Evolutionary conservation across 768 basidiomycete species (phyloP).

Genomic region (Gautieria morchelliformis): DNA sequence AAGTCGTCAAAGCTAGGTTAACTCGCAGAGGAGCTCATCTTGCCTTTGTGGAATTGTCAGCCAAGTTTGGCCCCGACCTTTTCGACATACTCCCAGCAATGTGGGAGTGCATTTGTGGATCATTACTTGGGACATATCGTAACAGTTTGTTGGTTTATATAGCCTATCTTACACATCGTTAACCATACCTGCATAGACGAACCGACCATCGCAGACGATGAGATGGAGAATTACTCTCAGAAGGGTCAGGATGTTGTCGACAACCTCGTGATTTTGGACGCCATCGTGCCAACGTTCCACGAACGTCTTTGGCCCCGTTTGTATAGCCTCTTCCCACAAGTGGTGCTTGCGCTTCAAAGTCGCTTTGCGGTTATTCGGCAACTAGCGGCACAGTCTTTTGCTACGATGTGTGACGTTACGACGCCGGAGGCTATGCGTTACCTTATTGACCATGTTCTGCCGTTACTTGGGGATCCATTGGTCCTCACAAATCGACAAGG

Average conservation of each 20-base stretch:
- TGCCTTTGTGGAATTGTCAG: slow-evolving; percentile 72
- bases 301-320: slow-evolving; percentile 61
- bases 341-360: slow-evolving; percentile 73
- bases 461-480: slow-evolving; percentile 71
- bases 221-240: slow-evolving; percentile 50
- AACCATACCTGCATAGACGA: slow-evolving; percentile 30
- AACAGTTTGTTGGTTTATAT: slow-evolving; percentile 37
- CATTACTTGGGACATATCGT: slow-evolving; percentile 57
- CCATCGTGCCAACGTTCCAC: slow-evolving; percentile 69
- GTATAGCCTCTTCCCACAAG: slow-evolving; percentile 60
- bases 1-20: slow-evolving; percentile 53
- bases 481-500: slow-evolving; percentile 76
- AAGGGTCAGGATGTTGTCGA: slow-evolving; percentile 88
- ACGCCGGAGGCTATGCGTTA: slow-evolving; percentile 78
- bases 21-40: slow-evolving; percentile 79
- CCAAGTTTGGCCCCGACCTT: slow-evolving; percentile 61
- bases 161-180: not conserved
- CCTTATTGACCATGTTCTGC: slow-evolving; percentile 79
- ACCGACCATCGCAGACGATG: slow-evolving; percentile 40
- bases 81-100: slow-evolving; percentile 82
- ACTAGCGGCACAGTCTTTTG: slow-evolving; percentile 77
- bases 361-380: slow-evolving; percentile 85
- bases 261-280: slow-evolving; percentile 81
- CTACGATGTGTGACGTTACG: slow-evolving; percentile 81
- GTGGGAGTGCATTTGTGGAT: slow-evolving; percentile 88